Conservation (phyloP, 345 rosid species). For the Erysimum cheiranthoides region DNA sequence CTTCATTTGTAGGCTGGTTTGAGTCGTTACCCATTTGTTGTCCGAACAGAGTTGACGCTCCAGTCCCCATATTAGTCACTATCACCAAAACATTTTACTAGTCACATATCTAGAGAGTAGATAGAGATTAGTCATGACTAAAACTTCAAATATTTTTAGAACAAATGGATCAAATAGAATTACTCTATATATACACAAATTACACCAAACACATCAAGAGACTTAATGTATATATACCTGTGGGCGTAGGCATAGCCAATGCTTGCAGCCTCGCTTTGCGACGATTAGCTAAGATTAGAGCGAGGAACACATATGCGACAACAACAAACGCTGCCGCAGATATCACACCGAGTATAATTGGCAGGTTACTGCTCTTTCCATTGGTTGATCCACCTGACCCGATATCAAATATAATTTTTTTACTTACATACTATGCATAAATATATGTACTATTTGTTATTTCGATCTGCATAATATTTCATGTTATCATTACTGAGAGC, state of each 20-base stretch:
- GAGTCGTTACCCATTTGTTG: slow-evolving; percentile 17
- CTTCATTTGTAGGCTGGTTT: slow-evolving; percentile 13
- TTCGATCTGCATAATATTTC: neutral
- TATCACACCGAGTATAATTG: slow-evolving; percentile 33
- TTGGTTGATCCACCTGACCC: slow-evolving; percentile 22
- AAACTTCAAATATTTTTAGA: neutral
- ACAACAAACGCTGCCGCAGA: neutral
- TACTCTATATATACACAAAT: neutral
- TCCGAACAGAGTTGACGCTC: neutral
- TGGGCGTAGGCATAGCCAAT: neutral
- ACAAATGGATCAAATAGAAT: neutral
- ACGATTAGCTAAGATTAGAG: slow-evolving; percentile 1
- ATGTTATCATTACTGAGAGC: neutral
- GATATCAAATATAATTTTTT: neutral
- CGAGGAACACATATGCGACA: neutral
- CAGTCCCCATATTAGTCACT: slow-evolving; percentile 20
- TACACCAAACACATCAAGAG: neutral
- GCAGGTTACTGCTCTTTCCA: slow-evolving; percentile 15
- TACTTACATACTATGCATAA: slow-evolving; percentile 9
- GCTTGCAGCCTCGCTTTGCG: neutral
- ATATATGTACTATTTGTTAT: neutral
- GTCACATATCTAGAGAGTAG: neutral
- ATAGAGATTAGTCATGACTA: neutral
- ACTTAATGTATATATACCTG: slow-evolving; percentile 17
- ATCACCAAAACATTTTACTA: neutral